phyloP scores from a whole-genome alignment of 805 yeast genomes.

The Candida tammaniensis region DNA sequence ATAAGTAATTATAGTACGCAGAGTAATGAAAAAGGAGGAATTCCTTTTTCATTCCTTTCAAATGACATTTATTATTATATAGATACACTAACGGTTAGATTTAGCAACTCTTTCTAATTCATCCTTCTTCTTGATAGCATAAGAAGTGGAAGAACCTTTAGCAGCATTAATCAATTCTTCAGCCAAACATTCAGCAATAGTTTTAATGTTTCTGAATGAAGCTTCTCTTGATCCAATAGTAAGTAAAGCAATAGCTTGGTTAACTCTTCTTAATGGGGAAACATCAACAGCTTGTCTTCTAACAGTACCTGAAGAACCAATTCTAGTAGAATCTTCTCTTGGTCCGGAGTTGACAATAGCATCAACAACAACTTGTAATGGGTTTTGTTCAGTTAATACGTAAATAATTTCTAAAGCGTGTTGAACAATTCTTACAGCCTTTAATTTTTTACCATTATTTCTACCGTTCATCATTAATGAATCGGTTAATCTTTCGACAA shows the following conservation, averaged over 20 bases:
- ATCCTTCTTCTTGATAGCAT: slow-evolving; percentile 99
- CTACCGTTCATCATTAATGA: slow-evolving; percentile 99
- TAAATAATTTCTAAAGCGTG: slow-evolving; percentile 98
- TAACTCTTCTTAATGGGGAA: slow-evolving; percentile 99
- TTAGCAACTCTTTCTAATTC: slow-evolving; percentile 99
- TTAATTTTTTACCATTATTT: slow-evolving; percentile 99
- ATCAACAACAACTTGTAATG: slow-evolving; percentile 97
- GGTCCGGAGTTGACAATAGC: slow-evolving; percentile 99
- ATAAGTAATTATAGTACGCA: too few species aligned
- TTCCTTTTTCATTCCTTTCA: too few species aligned
- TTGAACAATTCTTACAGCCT: slow-evolving; percentile 99
- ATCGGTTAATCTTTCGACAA: slow-evolving; percentile 99
- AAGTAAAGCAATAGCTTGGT: slow-evolving; percentile 97
- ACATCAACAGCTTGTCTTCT: slow-evolving; percentile 99
- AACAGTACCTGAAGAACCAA: slow-evolving; percentile 99
- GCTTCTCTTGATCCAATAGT: slow-evolving; percentile 99
- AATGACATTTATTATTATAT: slow-evolving; percentile 8
- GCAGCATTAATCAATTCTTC: slow-evolving; percentile 99
- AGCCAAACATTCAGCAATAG: slow-evolving; percentile 99
- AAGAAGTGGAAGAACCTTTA: slow-evolving; percentile 99
- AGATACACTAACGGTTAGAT: slow-evolving; percentile 88
- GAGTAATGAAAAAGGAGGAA: too few species aligned
- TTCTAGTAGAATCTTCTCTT: slow-evolving; percentile 99
- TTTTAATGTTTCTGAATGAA: slow-evolving; percentile 99
- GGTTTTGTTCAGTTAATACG: slow-evolving; percentile 98